Evolutionary conservation across 208 protist genomes (phyloP), one percentile per base, ranked within the genome.

Genomic region (Entamoeba invadens): DNA sequence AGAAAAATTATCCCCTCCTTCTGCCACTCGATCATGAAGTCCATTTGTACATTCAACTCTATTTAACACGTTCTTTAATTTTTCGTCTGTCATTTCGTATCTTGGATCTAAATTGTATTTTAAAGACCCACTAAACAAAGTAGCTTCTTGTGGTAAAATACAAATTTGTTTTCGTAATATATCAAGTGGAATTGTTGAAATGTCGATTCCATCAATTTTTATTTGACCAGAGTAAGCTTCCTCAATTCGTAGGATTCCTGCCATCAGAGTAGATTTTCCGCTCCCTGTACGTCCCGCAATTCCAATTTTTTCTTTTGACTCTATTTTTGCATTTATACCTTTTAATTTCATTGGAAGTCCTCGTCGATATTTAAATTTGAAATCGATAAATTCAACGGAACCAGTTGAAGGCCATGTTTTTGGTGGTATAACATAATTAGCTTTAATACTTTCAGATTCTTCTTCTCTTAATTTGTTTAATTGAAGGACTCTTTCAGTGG

Each of bases 211-310:
- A 94, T 96, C 95, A 47, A 96, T 95, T 4, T n/a, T 10, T 35
- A 96, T 93, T 14, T 42, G 45, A 31, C 95, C 95, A 6, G 3
- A 8, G 38, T 50, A 92, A 25, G 94, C 12, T 45, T 96, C 94
- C 38, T 42, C 25, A n/a, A 96, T 45, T 45, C 96, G 51, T 35
- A 96, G 95, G 14, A 96, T 94, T 2, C 45, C 93, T 10, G 87
- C 25, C 3, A 95, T 51, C 2, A 96, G 5, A 16, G 94, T 94
- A 5, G 95, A 95, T 93, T 96, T 96, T 8, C 96, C 96, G 35
- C 95, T 92, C 4, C 96, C 96, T 42, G 96, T 96, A 25, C 95
- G 93, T 10, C 96, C 96, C 3, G 96, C 95, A 38, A 96, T 50
- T 16, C 95, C 96, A 77, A 96, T 46, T 57, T 96, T 96, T 50